Percentiles rank a stretch among this genome's conserved stretches.
Conservation (phyloP, 2,329 filamentous ascomycete species). For the Coniochaeta hoffmannii region DNA sequence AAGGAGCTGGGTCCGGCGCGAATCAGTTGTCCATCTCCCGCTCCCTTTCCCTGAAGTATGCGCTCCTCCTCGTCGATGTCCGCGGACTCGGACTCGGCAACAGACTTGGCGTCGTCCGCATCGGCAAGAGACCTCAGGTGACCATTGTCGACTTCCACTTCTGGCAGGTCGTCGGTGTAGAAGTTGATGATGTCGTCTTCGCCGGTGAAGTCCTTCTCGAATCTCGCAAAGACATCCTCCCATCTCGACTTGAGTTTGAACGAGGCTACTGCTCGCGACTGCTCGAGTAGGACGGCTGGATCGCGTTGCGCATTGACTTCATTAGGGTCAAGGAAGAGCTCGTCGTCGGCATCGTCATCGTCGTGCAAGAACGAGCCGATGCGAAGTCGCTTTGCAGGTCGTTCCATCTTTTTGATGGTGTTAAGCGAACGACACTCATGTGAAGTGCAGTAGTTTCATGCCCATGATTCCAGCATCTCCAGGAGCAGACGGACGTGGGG, state of each 20-base stretch:
- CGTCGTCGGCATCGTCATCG: slow-evolving; percentile 31
- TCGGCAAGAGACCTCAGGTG: slow-evolving; percentile 51
- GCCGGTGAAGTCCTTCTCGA: slow-evolving; percentile 72
- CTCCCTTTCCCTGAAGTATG: slow-evolving; percentile 10
- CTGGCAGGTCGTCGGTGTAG: slow-evolving; percentile 47
- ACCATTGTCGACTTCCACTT: slow-evolving; percentile 85
- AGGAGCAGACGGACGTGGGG: too few relatives aligned
- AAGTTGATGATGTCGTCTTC: slow-evolving; percentile 88
- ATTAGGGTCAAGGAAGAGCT: slow-evolving; percentile 38
- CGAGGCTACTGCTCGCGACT: slow-evolving; percentile 59
- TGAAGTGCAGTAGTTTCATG: background rate
- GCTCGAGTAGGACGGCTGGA: slow-evolving; percentile 49
- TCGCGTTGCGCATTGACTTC: slow-evolving; percentile 41
- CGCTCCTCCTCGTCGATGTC: slow-evolving; percentile 21
- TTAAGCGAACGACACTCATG: background rate
- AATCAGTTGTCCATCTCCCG: background rate
- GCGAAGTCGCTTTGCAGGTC: slow-evolving; percentile 52
- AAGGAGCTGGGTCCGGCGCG: background rate
- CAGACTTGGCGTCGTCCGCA: slow-evolving; percentile 9
- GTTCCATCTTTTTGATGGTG: slow-evolving; percentile 40
- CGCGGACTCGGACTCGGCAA: slow-evolving; percentile 7
- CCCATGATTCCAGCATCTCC: too few relatives aligned
- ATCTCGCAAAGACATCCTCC: slow-evolving; percentile 85
- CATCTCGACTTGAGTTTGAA: slow-evolving; percentile 73
- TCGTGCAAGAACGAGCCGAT: slow-evolving; percentile 34